Percentiles rank a stretch among this genome's conserved stretches.
Evolutionary conservation across 73 alveolate species (phyloP).

Genomic region (Stentor roeselii): DNA sequence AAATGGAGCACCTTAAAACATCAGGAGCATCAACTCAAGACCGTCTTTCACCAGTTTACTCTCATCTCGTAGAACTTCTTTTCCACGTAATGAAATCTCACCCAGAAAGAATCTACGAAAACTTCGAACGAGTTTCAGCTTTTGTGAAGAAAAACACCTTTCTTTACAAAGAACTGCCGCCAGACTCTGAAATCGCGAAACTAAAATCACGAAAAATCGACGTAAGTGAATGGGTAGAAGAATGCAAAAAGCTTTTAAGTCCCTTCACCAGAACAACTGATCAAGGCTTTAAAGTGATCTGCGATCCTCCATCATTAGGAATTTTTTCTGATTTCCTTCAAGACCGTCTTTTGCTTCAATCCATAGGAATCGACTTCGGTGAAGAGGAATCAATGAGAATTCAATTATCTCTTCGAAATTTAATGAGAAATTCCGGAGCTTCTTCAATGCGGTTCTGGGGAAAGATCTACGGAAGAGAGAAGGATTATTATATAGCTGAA

Average conservation of each 20-base stretch:
- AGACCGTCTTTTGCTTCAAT: slow-evolving; percentile 57
- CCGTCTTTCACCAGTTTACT: not conserved
- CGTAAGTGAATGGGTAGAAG: slow-evolving; percentile 38
- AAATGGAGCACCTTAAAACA: no score
- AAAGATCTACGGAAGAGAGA: slow-evolving; percentile 78
- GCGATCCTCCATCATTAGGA: slow-evolving; percentile 29
- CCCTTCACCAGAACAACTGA: slow-evolving; percentile 5
- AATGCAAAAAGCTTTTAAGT: slow-evolving; percentile 30
- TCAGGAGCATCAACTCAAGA: not conserved
- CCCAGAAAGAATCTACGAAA: slow-evolving; percentile 14
- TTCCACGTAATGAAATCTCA: not conserved
- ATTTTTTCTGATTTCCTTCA: slow-evolving; percentile 48
- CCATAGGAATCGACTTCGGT: slow-evolving; percentile 83
- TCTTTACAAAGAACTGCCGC: slow-evolving; percentile 31
- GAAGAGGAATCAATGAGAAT: slow-evolving; percentile 76
- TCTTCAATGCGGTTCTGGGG: slow-evolving; percentile 88
- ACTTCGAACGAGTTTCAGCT: slow-evolving; percentile 20
- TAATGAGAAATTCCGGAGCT: slow-evolving; percentile 53
- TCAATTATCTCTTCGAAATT: slow-evolving; percentile 40
- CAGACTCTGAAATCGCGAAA: slow-evolving; percentile 48
- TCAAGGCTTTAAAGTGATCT: slow-evolving; percentile 27
- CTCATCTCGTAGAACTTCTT: not conserved
- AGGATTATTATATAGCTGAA: slow-evolving; percentile 90
- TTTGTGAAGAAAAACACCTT: slow-evolving; percentile 48
- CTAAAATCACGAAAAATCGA: slow-evolving; percentile 36